Percentiles rank a stretch among this genome's conserved stretches.
These are phyloP conservation scores for Torulaspora globosa DNA, from an alignment of 1,139 yeast species.

Conservation along the genomic window DNA sequence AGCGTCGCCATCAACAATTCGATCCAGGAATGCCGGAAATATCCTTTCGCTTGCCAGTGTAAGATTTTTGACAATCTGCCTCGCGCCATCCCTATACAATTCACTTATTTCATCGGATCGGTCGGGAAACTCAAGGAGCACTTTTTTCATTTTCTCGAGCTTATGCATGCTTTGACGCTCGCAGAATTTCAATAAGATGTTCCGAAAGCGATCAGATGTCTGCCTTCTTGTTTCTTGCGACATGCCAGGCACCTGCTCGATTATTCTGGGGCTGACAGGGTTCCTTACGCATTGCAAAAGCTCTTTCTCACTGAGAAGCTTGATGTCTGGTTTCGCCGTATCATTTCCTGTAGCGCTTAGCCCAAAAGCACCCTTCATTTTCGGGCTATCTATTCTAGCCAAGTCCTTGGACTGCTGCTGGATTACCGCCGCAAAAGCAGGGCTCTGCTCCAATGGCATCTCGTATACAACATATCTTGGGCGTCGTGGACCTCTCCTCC, in stretches of 20 bases:
- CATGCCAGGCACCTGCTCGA: background rate
- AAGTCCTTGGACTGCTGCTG: slow-evolving; percentile 11
- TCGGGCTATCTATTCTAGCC: background rate
- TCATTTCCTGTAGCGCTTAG: background rate
- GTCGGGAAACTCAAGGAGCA: background rate
- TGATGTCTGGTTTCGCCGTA: background rate
- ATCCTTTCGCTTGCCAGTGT: slow-evolving; percentile 4
- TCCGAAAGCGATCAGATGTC: slow-evolving; percentile 3
- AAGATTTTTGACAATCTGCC: slow-evolving; percentile 3
- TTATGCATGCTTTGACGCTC: slow-evolving; percentile 7
- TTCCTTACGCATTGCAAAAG: background rate
- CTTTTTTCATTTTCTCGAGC: slow-evolving; percentile 6
- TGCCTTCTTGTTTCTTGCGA: background rate
- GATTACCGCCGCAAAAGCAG: background rate
- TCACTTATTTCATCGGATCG: background rate
- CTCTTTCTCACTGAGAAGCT: background rate
- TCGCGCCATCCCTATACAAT: slow-evolving; percentile 3
- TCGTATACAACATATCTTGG: slow-evolving; percentile 13
- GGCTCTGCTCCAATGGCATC: slow-evolving; percentile 1
- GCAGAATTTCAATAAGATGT: slow-evolving; percentile 5
- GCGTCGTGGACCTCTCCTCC: slow-evolving; percentile 4
- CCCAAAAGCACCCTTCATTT: background rate
- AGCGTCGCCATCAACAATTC: background rate
- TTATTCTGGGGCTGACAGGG: background rate
- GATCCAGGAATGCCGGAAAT: slow-evolving; percentile 4